Base-by-base conservation (phyloP, 306 rosid genomes). In the Begonia masoniana region DNA sequence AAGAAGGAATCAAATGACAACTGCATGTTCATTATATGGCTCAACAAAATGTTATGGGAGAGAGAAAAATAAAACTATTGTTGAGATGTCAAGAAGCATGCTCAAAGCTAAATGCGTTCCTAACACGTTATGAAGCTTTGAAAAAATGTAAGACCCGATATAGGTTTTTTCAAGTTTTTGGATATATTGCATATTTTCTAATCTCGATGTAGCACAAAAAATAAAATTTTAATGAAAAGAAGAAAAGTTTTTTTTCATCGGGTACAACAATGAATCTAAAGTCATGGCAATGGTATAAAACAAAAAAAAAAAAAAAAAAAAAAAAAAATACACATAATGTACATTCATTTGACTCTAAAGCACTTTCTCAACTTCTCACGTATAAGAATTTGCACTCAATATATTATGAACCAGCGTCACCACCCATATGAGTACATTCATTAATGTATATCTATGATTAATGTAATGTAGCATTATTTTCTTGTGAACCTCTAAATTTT, bases 41-140 rank as follows among this genome's bases (percentile, higher is more conserved):
- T 4, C 42, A 60, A 8, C 56, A 60, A 60, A 60, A 60, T 6
- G 36, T 47, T 14, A 55, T 59, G 1, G 26, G 24, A 5, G 59
- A 41, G 10, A 43, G 61, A 9, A 57, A 47, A 14, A 58, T 23
- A 13, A 43, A 2, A 46, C 43, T 2, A 13, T 58, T n/a, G 11
- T 39, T 4, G 59, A 55, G 15, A 55, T 58, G 45, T 52, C 43
- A 12, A 58, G 62, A 23, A 14, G 21, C 1, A 58, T 55, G 59
- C 15, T 55, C 48, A 36, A 36, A n/a, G 59, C 5, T 7, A 46
- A 58, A 58, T 19, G 12, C 15, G 8, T 21, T 15, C 41, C 41
- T 15, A 60, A 60, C n/a, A 15, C 52, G 17, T 12, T 24, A 45
- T 45, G 24, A 58, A 19, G 42, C 42, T 0, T 58, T 10, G 42